A percentile compares a stretch with the other conserved stretches of the same genome.
Evolutionary conservation across 2,329 filamentous ascomycete species (phyloP).

Genomic region (Orbilia oligospora): DNA sequence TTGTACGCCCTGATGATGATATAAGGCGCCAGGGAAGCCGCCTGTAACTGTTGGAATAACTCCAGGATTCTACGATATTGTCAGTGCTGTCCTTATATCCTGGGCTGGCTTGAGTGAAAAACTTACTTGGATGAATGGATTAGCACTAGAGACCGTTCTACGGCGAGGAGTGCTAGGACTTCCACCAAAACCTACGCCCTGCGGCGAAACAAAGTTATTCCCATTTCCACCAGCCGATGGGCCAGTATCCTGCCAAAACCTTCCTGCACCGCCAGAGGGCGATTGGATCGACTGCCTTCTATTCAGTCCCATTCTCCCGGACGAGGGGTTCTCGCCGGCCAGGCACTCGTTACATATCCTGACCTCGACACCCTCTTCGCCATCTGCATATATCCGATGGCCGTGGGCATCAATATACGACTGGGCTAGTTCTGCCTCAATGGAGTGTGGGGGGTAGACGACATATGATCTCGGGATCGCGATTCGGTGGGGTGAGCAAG

Average conservation of each 20-base stretch:
- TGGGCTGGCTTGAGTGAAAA: background rate
- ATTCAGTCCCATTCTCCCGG: background rate
- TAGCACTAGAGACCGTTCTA: slow-evolving; percentile 40
- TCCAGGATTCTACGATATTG: slow-evolving; percentile 12
- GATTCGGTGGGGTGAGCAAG: slow-evolving; percentile 64
- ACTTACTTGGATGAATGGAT: slow-evolving; percentile 37
- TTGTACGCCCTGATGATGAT: slow-evolving; percentile 36
- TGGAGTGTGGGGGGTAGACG: slow-evolving; percentile 62
- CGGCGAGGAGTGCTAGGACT: slow-evolving; percentile 26
- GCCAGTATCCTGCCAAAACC: slow-evolving; percentile 55
- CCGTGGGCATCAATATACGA: slow-evolving; percentile 30
- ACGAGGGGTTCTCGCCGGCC: slow-evolving; percentile 48
- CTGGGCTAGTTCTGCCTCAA: slow-evolving; percentile 38
- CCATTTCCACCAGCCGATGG: slow-evolving; percentile 47
- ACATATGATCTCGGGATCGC: slow-evolving; percentile 64
- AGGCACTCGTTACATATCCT: slow-evolving; percentile 64
- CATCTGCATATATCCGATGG: slow-evolving; percentile 44
- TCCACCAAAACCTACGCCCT: slow-evolving; percentile 18
- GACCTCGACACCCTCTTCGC: slow-evolving; percentile 62
- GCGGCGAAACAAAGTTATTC: slow-evolving; percentile 29
- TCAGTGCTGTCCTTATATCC: background rate
- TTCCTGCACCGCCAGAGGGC: slow-evolving; percentile 45
- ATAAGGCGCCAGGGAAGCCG: slow-evolving; percentile 50
- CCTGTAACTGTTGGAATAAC: slow-evolving; percentile 8
- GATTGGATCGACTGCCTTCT: slow-evolving; percentile 49